These are phyloP conservation scores for Senna siamea DNA, from an alignment of 306 rosid species.

Conservation along the genomic window DNA sequence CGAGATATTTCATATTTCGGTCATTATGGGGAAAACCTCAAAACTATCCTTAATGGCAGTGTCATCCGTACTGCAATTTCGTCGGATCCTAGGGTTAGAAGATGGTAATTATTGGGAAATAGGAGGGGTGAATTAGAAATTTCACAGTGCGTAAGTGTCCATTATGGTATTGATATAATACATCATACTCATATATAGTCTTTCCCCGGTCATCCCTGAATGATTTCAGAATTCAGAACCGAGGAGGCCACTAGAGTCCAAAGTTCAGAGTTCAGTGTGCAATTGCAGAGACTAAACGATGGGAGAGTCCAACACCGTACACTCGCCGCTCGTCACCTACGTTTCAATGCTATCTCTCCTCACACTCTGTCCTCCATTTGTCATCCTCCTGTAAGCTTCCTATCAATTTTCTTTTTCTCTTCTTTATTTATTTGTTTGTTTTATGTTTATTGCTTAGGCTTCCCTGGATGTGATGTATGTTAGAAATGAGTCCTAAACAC, in stretches of 20 bases:
- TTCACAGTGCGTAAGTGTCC: neutral
- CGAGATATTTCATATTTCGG: neutral
- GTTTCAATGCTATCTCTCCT: constrained; percentile 80
- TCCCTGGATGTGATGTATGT: neutral
- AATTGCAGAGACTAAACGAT: constrained; percentile 11
- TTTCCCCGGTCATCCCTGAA: neutral
- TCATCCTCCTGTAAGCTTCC: constrained; percentile 66
- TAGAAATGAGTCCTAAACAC: neutral
- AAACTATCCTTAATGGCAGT: neutral
- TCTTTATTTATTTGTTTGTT: neutral
- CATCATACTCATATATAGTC: neutral
- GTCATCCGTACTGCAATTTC: neutral
- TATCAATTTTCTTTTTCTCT: neutral
- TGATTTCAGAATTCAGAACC: neutral
- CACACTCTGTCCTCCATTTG: constrained; percentile 89
- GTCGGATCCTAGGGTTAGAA: neutral
- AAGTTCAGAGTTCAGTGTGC: neutral
- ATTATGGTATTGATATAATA: too few species aligned
- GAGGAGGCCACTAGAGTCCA: neutral
- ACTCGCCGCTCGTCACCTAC: constrained; percentile 81
- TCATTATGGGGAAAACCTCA: too few species aligned
- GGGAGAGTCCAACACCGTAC: constrained; percentile 70
- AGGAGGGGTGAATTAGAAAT: neutral
- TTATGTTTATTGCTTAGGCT: too few species aligned
- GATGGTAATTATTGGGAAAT: neutral